Evolutionary conservation across 2,329 filamentous ascomycete species (phyloP), one percentile per base, ranked within the genome.

Genomic region (Colletotrichum truncatum): DNA sequence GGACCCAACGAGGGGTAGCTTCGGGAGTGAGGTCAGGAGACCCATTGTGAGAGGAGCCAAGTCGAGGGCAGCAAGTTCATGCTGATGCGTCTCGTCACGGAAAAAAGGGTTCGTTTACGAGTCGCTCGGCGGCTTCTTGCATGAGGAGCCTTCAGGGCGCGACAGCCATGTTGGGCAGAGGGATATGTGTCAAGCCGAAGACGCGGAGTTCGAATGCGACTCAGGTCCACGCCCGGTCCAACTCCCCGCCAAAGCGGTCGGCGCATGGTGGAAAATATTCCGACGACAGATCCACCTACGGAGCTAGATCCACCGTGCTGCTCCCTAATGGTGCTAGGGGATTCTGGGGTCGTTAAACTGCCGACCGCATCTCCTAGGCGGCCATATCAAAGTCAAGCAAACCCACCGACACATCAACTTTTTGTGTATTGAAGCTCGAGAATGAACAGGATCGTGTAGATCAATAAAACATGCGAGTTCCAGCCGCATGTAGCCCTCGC

Each of bases 1-100:
- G 54, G 52, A 53, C 59, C 52, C 64, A 55, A 67, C 45, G 64
- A 68, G 49, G 63, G 57, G 63, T 18, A 67, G 64, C 56, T 52
- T 57, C 36, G 57, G 66, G 46, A 61, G 26, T 43, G 48, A 67
- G 55, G 23, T 65, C 34, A 67, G 21, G 28, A 61, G 39, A 48
- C 59, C 67, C 67, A 68, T 68, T 41, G n/a, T 51, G 30, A 43
- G 32, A 23, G 56, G 43, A 25, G 39, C 51, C 53, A 63, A 30
- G 58, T 66, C 48, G 46, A 46, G 16, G 30, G 21, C 64, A 64
- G 60, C 60, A 30, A 48, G 52, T 38, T 66, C 64, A 66, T 66
- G 53, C 64, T 66, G 59, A 30, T 57, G 39, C 39, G 26, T 57
- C 51, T 16, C 39, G 39, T n/a, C 26, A 23, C 9, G 43, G 49